Conservation (phyloP, 2,329 filamentous ascomycete genomes). For the Stachybotrys echinatus region DNA sequence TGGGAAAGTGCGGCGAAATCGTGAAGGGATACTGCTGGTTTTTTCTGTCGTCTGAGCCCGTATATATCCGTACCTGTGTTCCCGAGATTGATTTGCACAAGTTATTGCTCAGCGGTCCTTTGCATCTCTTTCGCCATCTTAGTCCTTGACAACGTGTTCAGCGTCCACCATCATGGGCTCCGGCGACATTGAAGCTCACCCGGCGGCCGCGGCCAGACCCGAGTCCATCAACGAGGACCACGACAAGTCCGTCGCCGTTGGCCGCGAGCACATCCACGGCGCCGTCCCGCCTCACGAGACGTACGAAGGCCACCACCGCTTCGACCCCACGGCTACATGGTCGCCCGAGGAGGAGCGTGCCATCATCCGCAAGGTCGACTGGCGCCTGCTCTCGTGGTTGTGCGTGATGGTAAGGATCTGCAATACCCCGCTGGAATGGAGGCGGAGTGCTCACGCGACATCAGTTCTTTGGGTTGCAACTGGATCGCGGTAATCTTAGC, state of each 20-base stretch:
- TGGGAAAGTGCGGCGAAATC: too few species aligned
- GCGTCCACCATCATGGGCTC: conserved; percentile 12
- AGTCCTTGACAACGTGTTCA: not conserved
- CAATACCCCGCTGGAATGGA: too few species aligned
- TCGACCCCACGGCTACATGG: conserved; percentile 40
- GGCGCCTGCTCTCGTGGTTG: conserved; percentile 33
- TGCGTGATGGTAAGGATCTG: conserved; percentile 33
- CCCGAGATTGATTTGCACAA: too few species aligned
- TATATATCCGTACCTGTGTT: too few species aligned
- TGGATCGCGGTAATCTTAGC: conserved; percentile 58
- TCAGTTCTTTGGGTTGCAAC: conserved; percentile 56
- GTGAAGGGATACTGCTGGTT: too few species aligned
- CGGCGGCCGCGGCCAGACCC: conserved; percentile 14
- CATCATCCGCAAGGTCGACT: conserved; percentile 48
- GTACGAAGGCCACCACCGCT: conserved; percentile 37
- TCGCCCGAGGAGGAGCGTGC: conserved; percentile 49
- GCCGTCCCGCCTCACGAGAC: conserved; percentile 19
- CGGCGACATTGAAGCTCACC: conserved; percentile 21
- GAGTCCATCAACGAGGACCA: conserved; percentile 18
- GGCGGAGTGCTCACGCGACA: not conserved
- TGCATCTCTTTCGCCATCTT: too few species aligned
- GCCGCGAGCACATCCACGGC: conserved; percentile 29
- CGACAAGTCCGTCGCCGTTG: conserved; percentile 23
- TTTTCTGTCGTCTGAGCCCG: too few species aligned
- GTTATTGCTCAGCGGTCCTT: too few species aligned